Percentiles rank a stretch among this genome's conserved stretches.
Evolutionary conservation across 2,329 filamentous ascomycete species (phyloP).

Genomic region (Gliomastix tumulicola): DNA sequence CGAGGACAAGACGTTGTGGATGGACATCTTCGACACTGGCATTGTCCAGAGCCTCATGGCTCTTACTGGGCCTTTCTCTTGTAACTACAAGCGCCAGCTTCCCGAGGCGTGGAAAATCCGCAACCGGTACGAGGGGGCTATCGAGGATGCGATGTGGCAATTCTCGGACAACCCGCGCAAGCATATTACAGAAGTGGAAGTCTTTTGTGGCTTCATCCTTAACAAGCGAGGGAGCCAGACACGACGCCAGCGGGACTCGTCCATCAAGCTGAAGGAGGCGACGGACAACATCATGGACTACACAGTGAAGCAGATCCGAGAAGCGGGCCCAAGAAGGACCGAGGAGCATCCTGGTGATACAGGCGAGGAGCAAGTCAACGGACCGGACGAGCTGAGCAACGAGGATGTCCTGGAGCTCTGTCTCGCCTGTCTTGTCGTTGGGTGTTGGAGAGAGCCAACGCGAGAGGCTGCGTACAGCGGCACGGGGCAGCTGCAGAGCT

Average conservation of each 20-base stretch:
- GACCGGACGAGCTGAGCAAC: slow-evolving; percentile 9
- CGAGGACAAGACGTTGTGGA: slow-evolving; percentile 10
- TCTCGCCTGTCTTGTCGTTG: slow-evolving; percentile 24
- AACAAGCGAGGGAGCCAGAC: slow-evolving; percentile 42
- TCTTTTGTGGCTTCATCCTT: slow-evolving; percentile 49
- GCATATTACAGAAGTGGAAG: slow-evolving; percentile 41
- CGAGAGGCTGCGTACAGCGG: slow-evolving; percentile 8
- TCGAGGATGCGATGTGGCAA: slow-evolving; percentile 31
- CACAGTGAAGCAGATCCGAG: slow-evolving; percentile 27
- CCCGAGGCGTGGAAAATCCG: slow-evolving; percentile 35
- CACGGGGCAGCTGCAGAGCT: slow-evolving; percentile 20
- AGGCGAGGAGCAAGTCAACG: background rate
- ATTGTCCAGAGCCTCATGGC: no score
- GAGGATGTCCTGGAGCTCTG: slow-evolving; percentile 22
- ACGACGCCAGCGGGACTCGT: slow-evolving; percentile 42
- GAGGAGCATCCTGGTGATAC: background rate
- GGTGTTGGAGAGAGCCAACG: no score
- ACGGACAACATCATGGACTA: slow-evolving; percentile 38
- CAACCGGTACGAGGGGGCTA: slow-evolving; percentile 37
- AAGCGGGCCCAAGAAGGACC: slow-evolving; percentile 2
- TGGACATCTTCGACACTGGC: slow-evolving; percentile 10
- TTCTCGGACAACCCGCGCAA: slow-evolving; percentile 37
- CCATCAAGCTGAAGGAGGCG: slow-evolving; percentile 42
- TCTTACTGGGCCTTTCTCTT: no score
- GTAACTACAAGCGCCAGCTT: slow-evolving; percentile 23